Conservation (phyloP, 2,329 filamentous ascomycete genomes). For the Verticillium albo-atrum region DNA sequence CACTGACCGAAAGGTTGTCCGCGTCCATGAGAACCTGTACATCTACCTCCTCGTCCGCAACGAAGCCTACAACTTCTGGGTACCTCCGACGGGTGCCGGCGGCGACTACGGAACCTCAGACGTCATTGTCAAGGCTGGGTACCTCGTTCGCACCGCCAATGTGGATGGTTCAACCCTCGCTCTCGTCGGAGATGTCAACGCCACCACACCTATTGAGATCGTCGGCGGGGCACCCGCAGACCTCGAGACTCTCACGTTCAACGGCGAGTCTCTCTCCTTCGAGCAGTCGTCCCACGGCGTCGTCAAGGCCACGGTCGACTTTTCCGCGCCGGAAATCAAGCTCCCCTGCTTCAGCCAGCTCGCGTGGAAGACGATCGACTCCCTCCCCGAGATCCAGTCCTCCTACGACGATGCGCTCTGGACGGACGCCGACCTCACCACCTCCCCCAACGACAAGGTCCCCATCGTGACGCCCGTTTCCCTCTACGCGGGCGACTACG, state of each 20-base stretch:
- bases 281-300: constrained; percentile 44
- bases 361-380: constrained; percentile 66
- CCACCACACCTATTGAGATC: constrained; percentile 63
- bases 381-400: constrained; percentile 62
- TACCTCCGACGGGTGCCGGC: constrained; percentile 38
- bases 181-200: constrained; percentile 68
- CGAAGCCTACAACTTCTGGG: constrained; percentile 66
- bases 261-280: constrained; percentile 28
- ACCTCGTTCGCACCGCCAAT: constrained; percentile 58
- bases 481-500: constrained; percentile 68
- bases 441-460: constrained; percentile 55
- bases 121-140: constrained; percentile 60
- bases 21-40: constrained; percentile 41
- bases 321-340: constrained; percentile 33
- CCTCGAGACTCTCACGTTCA: constrained; percentile 39
- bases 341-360: constrained; percentile 53
- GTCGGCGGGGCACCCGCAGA: constrained; percentile 56
- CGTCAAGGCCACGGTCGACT: constrained; percentile 36
- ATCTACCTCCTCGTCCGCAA: constrained; percentile 61
- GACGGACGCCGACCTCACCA: constrained; percentile 52
- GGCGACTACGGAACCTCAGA: constrained; percentile 29
- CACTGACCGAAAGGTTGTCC: constrained; percentile 44
- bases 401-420: constrained; percentile 67
- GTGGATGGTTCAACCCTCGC: constrained; percentile 52
- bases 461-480: constrained; percentile 59